Conservation (phyloP, 176 grass and related monocot species). For the Oryza glaberrima region DNA sequence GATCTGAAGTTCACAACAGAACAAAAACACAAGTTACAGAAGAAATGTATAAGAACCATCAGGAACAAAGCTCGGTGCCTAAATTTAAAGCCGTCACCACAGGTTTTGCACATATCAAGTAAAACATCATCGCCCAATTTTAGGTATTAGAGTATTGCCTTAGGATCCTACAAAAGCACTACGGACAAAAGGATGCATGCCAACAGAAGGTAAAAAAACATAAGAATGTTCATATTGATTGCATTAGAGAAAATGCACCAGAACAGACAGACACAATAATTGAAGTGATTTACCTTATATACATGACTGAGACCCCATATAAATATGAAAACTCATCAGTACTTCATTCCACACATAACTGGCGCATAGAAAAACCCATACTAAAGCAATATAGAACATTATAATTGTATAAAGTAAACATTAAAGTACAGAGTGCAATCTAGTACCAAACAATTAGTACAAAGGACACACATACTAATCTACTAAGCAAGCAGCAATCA, state of each 20-base stretch:
- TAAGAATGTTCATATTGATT: constrained; percentile 20
- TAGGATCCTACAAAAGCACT: not conserved
- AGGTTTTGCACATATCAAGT: constrained; percentile 14
- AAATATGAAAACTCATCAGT: not conserved
- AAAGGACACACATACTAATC: not conserved
- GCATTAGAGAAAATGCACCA: not conserved
- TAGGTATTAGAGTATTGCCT: not conserved
- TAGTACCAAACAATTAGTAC: not conserved
- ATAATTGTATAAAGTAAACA: constrained; percentile 3
- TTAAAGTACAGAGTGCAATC: constrained; percentile 18
- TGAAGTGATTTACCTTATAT: not conserved
- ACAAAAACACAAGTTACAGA: not conserved
- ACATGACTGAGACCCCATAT: not conserved
- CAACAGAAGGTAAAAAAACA: not conserved
- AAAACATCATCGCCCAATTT: not conserved
- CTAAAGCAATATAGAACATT: constrained; percentile 7
- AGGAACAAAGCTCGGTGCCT: not conserved
- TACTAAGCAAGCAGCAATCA: constrained; percentile 13
- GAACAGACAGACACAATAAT: not conserved
- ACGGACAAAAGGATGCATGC: not conserved
- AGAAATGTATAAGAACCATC: not conserved
- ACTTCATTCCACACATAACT: not conserved
- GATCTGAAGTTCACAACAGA: not conserved
- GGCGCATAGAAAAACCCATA: not conserved
- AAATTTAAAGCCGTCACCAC: not conserved